These are phyloP conservation scores for Pneumocystis wakefieldiae DNA, from an alignment of 1,139 yeast genomes.

Conservation along the genomic window DNA sequence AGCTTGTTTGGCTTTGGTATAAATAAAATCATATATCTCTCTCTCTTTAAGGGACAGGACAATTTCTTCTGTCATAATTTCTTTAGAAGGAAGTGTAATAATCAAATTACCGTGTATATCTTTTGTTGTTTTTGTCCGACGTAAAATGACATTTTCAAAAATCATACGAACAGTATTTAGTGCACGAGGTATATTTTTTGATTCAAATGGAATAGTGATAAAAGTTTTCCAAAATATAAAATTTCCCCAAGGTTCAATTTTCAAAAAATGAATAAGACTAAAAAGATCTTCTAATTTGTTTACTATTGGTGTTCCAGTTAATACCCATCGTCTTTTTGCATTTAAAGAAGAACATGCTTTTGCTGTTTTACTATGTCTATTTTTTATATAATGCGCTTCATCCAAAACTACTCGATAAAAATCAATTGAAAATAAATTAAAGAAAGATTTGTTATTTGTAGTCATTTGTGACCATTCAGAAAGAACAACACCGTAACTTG, in stretches of 20 bases:
- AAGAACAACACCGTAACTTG: constrained; percentile 79
- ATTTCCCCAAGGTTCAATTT: constrained; percentile 79
- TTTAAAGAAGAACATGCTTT: constrained; percentile 55
- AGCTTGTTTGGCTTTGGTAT: constrained; percentile 50
- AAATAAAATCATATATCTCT: constrained; percentile 53
- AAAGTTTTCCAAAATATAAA: constrained; percentile 81
- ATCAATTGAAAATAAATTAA: constrained; percentile 56
- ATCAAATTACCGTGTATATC: constrained; percentile 58
- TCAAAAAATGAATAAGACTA: constrained; percentile 58
- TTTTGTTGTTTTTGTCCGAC: constrained; percentile 80
- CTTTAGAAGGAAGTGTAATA: constrained; percentile 65
- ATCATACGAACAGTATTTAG: constrained; percentile 68
- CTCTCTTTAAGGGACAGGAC: constrained; percentile 53
- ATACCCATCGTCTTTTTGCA: constrained; percentile 62
- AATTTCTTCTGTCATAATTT: constrained; percentile 51
- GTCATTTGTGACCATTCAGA: constrained; percentile 33
- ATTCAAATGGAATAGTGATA: constrained; percentile 72
- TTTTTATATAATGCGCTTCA: constrained; percentile 85
- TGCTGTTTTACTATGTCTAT: constrained; percentile 65
- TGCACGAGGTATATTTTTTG: constrained; percentile 52
- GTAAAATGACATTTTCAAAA: constrained; percentile 62
- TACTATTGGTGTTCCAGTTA: constrained; percentile 91
- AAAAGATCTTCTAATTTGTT: constrained; percentile 77
- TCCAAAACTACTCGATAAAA: constrained; percentile 73
- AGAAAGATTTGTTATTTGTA: constrained; percentile 15